Evolutionary conservation across 208 protist genomes (phyloP).

Genomic region (Blastocrithidia nonstop): DNA sequence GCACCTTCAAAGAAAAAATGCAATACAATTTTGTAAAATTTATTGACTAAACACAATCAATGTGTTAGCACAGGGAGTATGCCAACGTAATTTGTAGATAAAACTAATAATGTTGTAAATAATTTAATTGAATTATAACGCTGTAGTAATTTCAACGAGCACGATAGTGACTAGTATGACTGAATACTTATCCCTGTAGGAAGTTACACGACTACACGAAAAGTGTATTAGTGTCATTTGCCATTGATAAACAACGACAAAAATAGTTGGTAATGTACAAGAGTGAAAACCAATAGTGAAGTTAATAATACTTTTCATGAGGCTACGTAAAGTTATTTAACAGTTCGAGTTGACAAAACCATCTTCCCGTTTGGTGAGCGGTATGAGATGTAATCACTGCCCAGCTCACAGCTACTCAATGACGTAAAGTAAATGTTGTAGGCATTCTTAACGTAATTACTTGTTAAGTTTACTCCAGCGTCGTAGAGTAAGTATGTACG

Average conservation of each 20-base stretch:
- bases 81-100: too few relatives aligned
- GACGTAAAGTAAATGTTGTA: constrained; percentile 32
- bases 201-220: background rate
- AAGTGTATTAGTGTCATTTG: background rate
- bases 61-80: background rate
- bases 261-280: too few relatives aligned
- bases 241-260: background rate
- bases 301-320: background rate
- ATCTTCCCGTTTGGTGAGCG: constrained; percentile 34
- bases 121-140: too few relatives aligned
- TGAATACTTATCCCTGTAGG: background rate
- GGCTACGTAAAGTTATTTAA: constrained; percentile 7
- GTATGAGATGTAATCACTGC: constrained; percentile 63
- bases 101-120: constrained; percentile 8
- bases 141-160: too few relatives aligned
- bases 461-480: constrained; percentile 21
- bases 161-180: too few relatives aligned
- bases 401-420: constrained; percentile 14
- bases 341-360: constrained; percentile 29
- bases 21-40: too few relatives aligned
- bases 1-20: too few relatives aligned
- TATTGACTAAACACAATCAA: too few relatives aligned
- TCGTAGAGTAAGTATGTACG: constrained; percentile 54
- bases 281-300: background rate
- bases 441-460: constrained; percentile 12